Percentiles rank a stretch among this genome's conserved stretches.
These are phyloP conservation scores for Fusarium sterilihyphosum DNA, from an alignment of 2,329 filamentous ascomycete genomes.

Conservation along the genomic window DNA sequence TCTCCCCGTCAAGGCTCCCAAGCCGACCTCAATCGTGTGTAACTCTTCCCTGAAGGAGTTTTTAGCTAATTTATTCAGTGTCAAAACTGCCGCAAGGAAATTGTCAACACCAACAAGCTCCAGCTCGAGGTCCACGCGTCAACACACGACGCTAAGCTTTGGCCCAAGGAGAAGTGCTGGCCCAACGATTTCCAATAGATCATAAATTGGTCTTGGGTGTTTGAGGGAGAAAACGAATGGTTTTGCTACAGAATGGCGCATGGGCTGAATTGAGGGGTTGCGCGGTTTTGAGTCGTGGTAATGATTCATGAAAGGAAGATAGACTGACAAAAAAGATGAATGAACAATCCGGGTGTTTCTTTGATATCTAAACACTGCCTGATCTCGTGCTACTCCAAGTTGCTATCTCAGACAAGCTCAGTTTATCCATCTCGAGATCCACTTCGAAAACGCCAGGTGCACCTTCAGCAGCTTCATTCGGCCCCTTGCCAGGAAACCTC, in stretches of 20 bases:
- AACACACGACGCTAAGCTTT: constrained; percentile 59
- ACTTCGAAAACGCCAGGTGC: constrained; percentile 5
- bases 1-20: constrained; percentile 63
- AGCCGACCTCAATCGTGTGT: constrained; percentile 49
- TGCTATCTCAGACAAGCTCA: neutral
- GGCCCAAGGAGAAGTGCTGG: constrained; percentile 69
- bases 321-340: neutral
- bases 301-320: constrained; percentile 24
- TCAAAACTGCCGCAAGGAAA: constrained; percentile 61
- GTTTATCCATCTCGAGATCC: neutral
- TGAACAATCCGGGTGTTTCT: constrained; percentile 6
- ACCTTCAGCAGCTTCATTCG: neutral
- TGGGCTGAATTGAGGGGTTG: neutral
- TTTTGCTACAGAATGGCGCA: neutral
- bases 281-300: neutral
- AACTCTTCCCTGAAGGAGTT: neutral
- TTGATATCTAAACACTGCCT: neutral
- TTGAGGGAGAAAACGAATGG: no score
- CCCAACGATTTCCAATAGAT: constrained; percentile 56
- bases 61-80: constrained; percentile 47
- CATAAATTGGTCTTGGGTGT: no score
- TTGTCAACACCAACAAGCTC: constrained; percentile 61
- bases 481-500: neutral
- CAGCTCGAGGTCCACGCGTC: constrained; percentile 63
- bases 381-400: neutral